phyloP scores from a whole-genome alignment of 768 basidiomycete genomes.

The Rhizopogon vinicolor region DNA sequence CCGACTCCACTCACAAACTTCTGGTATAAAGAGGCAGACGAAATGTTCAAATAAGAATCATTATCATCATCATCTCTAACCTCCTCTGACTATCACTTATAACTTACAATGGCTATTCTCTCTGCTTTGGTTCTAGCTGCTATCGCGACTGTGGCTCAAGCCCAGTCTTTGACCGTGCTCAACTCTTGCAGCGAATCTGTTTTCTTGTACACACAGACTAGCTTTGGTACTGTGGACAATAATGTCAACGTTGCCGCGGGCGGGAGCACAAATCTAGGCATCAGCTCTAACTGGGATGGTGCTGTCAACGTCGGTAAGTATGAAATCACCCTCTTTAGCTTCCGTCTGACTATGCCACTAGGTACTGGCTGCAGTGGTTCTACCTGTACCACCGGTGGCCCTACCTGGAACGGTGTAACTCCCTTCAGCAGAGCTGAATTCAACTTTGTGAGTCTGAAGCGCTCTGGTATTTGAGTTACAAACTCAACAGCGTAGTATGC shows the following conservation, averaged over 20 bases:
- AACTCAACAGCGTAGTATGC: constrained; percentile 9
- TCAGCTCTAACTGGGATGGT: constrained; percentile 27
- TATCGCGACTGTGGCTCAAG: constrained; percentile 15
- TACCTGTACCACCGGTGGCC: constrained; percentile 25
- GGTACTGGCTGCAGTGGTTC: constrained; percentile 24
- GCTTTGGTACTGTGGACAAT: constrained; percentile 22
- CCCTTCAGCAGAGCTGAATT: constrained; percentile 30
- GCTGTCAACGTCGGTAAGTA: constrained; percentile 25
- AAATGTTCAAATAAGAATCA: neutral
- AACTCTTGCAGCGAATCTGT: constrained; percentile 23
- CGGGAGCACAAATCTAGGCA: constrained; percentile 21
- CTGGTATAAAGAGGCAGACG: neutral
- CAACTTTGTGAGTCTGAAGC: constrained; percentile 20
- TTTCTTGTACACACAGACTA: constrained; percentile 25
- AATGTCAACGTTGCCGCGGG: constrained; percentile 20
- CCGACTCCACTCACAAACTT: neutral
- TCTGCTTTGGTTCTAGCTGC: constrained; percentile 15
- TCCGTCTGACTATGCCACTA: constrained; percentile 5
- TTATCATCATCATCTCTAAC: neutral
- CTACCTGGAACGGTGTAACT: constrained; percentile 23
- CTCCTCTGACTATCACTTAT: neutral
- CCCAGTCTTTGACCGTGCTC: constrained; percentile 22
- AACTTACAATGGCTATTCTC: constrained; percentile 15
- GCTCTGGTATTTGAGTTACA: neutral
- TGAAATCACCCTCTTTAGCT: neutral